Evolutionary conservation across 1,139 yeast genomes (phyloP).

Genomic region (Meyerozyma guilliermondii): DNA sequence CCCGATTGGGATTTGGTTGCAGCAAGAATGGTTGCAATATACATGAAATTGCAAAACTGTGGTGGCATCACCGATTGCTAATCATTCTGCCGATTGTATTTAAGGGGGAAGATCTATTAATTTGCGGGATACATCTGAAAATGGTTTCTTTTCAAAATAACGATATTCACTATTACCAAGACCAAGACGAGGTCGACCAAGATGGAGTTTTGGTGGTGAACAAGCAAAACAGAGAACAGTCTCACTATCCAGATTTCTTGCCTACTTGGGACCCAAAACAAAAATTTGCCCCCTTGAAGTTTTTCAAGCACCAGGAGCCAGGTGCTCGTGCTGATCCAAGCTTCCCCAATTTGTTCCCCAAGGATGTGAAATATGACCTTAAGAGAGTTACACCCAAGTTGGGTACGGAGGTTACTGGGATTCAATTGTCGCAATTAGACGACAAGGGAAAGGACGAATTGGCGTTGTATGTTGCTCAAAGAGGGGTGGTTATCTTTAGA

Average conservation of each 20-base stretch:
- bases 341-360: constrained; percentile 46
- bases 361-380: constrained; percentile 21
- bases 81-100: not conserved
- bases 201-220: constrained; percentile 35
- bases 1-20: constrained; percentile 1
- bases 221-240: constrained; percentile 15
- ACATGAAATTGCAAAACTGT: not conserved
- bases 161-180: constrained; percentile 38
- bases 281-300: constrained; percentile 39
- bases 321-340: constrained; percentile 55
- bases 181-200: constrained; percentile 32
- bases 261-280: constrained; percentile 49
- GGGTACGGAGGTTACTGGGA: constrained; percentile 58
- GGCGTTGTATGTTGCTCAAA: constrained; percentile 57
- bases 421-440: constrained; percentile 51
- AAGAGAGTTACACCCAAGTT: constrained; percentile 55
- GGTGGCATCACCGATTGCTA: constrained; percentile 3
- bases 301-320: constrained; percentile 47
- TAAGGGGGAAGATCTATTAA: too few relatives aligned
- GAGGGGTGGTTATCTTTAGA: constrained; percentile 66
- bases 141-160: constrained; percentile 14
- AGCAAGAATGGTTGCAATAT: not conserved
- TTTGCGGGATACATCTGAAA: not conserved
- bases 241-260: constrained; percentile 35
- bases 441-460: constrained; percentile 57